These are phyloP conservation scores for Monosporascus sp. DNA, from an alignment of 2,329 filamentous ascomycete species.

Conservation along the genomic window DNA sequence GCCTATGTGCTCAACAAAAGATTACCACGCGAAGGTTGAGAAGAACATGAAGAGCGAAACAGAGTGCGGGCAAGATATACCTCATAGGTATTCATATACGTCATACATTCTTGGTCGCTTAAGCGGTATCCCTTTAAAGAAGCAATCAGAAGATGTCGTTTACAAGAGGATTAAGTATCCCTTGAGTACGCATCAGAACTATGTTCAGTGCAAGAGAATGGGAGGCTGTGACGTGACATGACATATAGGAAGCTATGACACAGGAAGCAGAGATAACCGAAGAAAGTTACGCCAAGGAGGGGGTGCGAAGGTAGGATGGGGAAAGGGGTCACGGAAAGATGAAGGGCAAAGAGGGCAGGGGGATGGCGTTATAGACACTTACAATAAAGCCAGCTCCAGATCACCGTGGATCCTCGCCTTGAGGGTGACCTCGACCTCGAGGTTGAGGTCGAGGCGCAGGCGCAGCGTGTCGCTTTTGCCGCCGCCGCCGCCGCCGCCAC, in stretches of 20 bases:
- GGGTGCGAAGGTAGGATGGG: background rate
- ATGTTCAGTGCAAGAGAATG: background rate
- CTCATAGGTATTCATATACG: background rate
- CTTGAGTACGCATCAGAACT: background rate
- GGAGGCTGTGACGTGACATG: background rate
- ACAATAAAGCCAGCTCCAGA: slow-evolving; percentile 66
- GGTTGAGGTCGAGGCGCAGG: slow-evolving; percentile 70
- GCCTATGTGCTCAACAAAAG: background rate
- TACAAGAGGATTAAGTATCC: background rate
- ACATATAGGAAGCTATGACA: background rate
- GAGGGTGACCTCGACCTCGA: slow-evolving; percentile 79
- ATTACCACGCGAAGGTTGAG: background rate
- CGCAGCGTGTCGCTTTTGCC: slow-evolving; percentile 60
- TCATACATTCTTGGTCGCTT: background rate
- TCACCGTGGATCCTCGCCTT: slow-evolving; percentile 85
- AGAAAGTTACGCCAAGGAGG: background rate
- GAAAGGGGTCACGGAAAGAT: background rate
- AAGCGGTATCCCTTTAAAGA: background rate
- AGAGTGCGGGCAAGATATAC: background rate
- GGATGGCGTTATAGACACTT: slow-evolving; percentile 25
- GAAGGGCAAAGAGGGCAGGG: background rate
- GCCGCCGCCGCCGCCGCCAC: slow-evolving; percentile 25
- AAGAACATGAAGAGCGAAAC: background rate
- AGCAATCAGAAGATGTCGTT: background rate
- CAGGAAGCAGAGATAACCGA: background rate